phyloP scores from a whole-genome alignment of 441 rosid species.

The Theobroma grandiflorum region DNA sequence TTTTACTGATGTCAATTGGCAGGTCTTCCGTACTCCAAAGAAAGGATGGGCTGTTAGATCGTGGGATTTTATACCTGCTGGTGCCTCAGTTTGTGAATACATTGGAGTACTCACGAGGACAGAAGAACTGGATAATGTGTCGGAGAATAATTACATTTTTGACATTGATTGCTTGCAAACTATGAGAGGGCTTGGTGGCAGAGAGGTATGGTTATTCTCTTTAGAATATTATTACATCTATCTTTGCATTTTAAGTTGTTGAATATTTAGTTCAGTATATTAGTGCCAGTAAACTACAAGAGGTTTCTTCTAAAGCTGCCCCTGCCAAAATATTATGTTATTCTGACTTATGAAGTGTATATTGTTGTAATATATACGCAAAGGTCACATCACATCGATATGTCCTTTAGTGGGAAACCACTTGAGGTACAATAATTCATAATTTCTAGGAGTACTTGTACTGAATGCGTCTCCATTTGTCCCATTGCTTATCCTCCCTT shows the following conservation, averaged over 20 bases:
- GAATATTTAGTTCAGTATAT: not conserved
- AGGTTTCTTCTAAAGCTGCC: not conserved
- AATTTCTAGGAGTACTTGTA: no score
- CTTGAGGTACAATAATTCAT: no score
- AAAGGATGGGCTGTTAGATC: slow-evolving; percentile 99
- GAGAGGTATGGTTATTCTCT: slow-evolving; percentile 60
- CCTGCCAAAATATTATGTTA: not conserved
- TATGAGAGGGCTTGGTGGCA: slow-evolving; percentile 80
- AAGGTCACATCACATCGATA: not conserved
- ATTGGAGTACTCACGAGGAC: slow-evolving; percentile 72
- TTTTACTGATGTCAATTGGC: slow-evolving; percentile 24
- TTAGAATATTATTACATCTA: not conserved
- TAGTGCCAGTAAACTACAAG: not conserved
- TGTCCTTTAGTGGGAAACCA: no score
- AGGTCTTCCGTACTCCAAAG: slow-evolving; percentile 87
- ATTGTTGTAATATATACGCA: not conserved
- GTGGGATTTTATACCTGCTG: slow-evolving; percentile 94
- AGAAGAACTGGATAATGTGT: slow-evolving; percentile 69
- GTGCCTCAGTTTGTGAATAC: slow-evolving; percentile 94
- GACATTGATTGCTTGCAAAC: slow-evolving; percentile 96
- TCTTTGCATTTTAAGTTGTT: slow-evolving; percentile 1
- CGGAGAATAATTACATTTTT: slow-evolving; percentile 79
- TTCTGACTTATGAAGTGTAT: not conserved
- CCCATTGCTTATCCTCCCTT: no score
- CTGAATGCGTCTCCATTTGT: no score